phyloP scores from a whole-genome alignment of 2,329 filamentous ascomycete species.

The Lizonia empirigonia region DNA sequence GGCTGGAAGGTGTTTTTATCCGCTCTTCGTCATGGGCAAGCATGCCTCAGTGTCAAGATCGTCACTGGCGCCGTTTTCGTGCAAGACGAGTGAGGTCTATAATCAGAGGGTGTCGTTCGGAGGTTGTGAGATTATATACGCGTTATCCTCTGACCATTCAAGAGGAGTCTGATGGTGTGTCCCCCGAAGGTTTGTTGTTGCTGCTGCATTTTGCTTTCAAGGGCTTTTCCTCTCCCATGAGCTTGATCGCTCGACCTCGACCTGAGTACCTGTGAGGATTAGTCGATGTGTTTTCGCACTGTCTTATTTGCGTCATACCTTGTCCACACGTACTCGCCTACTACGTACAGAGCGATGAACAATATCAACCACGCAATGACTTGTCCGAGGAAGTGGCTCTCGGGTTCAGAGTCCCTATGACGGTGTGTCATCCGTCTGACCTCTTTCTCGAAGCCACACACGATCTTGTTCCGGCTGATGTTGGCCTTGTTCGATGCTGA shows the following conservation, averaged over 20 bases:
- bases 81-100: background rate
- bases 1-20: background rate
- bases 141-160: background rate
- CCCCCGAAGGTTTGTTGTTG: background rate
- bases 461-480: slow-evolving; percentile 27
- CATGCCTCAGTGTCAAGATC: background rate
- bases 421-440: slow-evolving; percentile 19
- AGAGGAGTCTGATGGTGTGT: background rate
- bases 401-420: slow-evolving; percentile 1
- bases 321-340: slow-evolving; percentile 28
- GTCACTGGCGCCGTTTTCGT: background rate
- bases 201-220: slow-evolving; percentile 12
- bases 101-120: background rate
- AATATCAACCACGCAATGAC: slow-evolving; percentile 27
- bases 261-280: slow-evolving; percentile 17
- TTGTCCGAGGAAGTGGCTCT: slow-evolving; percentile 25
- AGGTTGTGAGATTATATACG: background rate
- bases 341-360: slow-evolving; percentile 23
- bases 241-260: slow-evolving; percentile 21
- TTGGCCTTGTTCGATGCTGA: background rate
- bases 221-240: slow-evolving; percentile 32
- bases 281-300: background rate
- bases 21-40: background rate
- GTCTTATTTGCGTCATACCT: slow-evolving; percentile 17
- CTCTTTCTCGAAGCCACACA: slow-evolving; percentile 34